A percentile compares a stretch with the other conserved stretches of the same genome.
Conservation (phyloP, 2,329 filamentous ascomycete species). For the Trichoderma sp. region DNA sequence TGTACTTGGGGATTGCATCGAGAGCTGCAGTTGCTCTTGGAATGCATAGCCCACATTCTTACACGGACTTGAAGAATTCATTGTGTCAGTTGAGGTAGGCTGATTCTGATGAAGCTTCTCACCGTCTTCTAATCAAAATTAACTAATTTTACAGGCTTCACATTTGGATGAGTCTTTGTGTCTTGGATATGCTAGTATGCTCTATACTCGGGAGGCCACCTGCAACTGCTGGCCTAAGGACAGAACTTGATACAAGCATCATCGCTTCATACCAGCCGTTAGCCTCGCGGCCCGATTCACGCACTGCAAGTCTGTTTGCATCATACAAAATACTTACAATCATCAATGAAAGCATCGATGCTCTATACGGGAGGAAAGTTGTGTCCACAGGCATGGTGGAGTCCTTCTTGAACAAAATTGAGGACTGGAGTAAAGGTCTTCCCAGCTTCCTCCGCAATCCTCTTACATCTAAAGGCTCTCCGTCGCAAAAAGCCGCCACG, state of each 20-base stretch:
- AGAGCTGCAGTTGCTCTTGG: slow-evolving; percentile 57
- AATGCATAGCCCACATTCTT: slow-evolving; percentile 43
- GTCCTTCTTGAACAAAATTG: slow-evolving; percentile 40
- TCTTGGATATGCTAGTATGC: slow-evolving; percentile 39
- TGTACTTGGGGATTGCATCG: slow-evolving; percentile 60
- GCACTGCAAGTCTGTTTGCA: slow-evolving; percentile 33
- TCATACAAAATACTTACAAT: slow-evolving; percentile 43
- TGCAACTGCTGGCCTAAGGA: slow-evolving; percentile 32
- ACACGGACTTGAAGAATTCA: slow-evolving; percentile 23
- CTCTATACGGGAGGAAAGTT: slow-evolving; percentile 40
- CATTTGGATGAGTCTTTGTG: slow-evolving; percentile 38
- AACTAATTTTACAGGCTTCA: slow-evolving; percentile 28
- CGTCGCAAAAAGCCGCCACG: slow-evolving; percentile 36
- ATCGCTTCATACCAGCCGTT: slow-evolving; percentile 24
- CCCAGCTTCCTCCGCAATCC: slow-evolving; percentile 34
- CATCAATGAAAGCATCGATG: slow-evolving; percentile 43
- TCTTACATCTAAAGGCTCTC: background rate
- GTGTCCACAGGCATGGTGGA: slow-evolving; percentile 36
- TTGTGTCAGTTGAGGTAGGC: slow-evolving; percentile 25
- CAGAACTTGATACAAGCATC: slow-evolving; percentile 27
- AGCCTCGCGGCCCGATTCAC: slow-evolving; percentile 2
- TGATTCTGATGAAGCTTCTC: background rate
- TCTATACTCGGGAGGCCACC: slow-evolving; percentile 39
- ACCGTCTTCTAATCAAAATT: background rate
- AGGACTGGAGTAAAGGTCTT: slow-evolving; percentile 44